Conservation (phyloP, 2,329 filamentous ascomycete genomes). For the Colletotrichum spinosum region DNA sequence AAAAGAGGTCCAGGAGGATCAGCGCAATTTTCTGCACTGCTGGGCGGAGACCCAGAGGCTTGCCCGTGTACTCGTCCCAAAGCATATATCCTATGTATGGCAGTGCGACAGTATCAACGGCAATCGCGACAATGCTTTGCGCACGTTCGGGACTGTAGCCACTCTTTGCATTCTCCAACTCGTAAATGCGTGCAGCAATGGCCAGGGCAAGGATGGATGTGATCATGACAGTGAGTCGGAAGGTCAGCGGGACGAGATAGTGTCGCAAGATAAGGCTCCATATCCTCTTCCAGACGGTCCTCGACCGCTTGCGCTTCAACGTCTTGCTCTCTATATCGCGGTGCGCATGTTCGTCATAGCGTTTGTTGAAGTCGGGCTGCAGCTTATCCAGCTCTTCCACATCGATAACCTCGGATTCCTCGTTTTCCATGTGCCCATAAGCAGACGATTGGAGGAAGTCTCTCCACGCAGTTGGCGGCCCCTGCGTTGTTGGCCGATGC, state of each 20-base stretch:
- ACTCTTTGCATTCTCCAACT: slow-evolving; percentile 62
- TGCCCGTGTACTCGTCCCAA: slow-evolving; percentile 95
- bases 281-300: slow-evolving; percentile 63
- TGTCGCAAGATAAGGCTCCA: slow-evolving; percentile 80
- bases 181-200: slow-evolving; percentile 80
- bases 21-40: slow-evolving; percentile 88
- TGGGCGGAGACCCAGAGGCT: slow-evolving; percentile 87
- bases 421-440: slow-evolving; percentile 60
- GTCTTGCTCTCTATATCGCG: slow-evolving; percentile 42
- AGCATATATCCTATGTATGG: slow-evolving; percentile 95
- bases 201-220: slow-evolving; percentile 87
- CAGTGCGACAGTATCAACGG: slow-evolving; percentile 88
- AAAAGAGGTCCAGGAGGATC: slow-evolving; percentile 91
- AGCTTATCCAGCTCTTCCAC: slow-evolving; percentile 58
- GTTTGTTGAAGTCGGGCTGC: slow-evolving; percentile 59
- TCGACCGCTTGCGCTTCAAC: slow-evolving; percentile 43
- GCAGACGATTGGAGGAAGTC: slow-evolving; percentile 65
- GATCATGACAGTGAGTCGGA: slow-evolving; percentile 83
- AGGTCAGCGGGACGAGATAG: slow-evolving; percentile 85
- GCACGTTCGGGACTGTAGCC: slow-evolving; percentile 67
- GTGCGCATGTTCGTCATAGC: slow-evolving; percentile 48
- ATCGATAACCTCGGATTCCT: slow-evolving; percentile 61
- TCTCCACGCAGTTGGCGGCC: slow-evolving; percentile 60
- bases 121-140: slow-evolving; percentile 88
- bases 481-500: slow-evolving; percentile 54